A percentile compares a stretch with the other conserved stretches of the same genome.
These are phyloP conservation scores for Colletotrichum sp. DNA, from an alignment of 2,329 filamentous ascomycete genomes.

Conservation along the genomic window DNA sequence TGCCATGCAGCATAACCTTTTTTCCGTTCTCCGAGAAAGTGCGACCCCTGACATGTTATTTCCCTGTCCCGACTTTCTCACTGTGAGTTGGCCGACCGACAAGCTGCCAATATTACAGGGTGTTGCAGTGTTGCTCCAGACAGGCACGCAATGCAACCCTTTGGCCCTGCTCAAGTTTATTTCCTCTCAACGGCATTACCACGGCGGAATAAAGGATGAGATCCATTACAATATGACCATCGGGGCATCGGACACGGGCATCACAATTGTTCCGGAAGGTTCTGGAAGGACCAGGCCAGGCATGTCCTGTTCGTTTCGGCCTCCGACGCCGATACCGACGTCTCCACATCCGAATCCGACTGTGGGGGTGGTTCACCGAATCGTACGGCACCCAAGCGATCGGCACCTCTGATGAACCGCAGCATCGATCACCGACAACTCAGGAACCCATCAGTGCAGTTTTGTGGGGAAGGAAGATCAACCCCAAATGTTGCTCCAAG, in stretches of 20 bases:
- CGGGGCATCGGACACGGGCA: neutral
- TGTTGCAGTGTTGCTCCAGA: neutral
- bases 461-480: neutral
- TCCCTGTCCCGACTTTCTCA: accelerated
- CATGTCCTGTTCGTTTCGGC: neutral
- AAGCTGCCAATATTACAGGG: accelerated
- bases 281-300: neutral
- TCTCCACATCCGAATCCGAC: neutral
- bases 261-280: neutral
- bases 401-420: neutral
- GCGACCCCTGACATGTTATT: accelerated
- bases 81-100: neutral
- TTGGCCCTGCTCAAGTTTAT: neutral
- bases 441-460: neutral
- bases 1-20: neutral
- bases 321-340: neutral
- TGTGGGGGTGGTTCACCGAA: neutral
- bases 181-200: neutral
- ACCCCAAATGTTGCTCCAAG: neutral
- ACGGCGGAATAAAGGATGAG: neutral
- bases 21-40: accelerated
- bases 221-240: accelerated
- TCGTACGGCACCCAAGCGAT: neutral
- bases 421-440: neutral
- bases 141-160: neutral